Base-by-base conservation (phyloP, 257 asterid genomes). In the Rhazya stricta region DNA sequence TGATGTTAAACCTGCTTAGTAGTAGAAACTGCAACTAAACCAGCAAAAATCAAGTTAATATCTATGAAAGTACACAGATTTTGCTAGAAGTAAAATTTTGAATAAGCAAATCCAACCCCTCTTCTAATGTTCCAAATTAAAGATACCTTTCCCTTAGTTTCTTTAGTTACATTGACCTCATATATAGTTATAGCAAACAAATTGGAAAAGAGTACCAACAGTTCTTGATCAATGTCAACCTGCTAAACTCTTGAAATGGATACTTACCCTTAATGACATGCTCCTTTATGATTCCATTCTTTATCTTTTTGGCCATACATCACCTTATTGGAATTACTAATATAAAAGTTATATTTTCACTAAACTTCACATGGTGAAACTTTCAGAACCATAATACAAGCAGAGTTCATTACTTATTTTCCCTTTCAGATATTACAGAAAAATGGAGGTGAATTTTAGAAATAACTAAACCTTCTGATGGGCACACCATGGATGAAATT, bases 401-500 rank as follows among this genome's bases (percentile, higher is more conserved):
- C 42, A 62, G 42, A 29, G 23, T 6, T 12, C 41, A 29, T 6
- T 1, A 0, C 23, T 61, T 32, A 29, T 61, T 30, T 61, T 12
- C n/a, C n/a, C n/a, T n/a, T n/a, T n/a, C n/a, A 9, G 23, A 43
- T 72, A 3, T 10, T 13, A 53, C 23, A 54, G 11, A 53, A 36
- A 67, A 41, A 18, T 1, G 37, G 11, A 51, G 23, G 68, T 30
- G 43, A 36, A n/a, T 13, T 32, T 18, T 5, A 34, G 41, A 9
- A 62, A 29, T 15, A 32, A 8, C 4, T 7, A 65, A 41, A 81
- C 84, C 84, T 81, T 81, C 63, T 76, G 69, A 67, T 81, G 84
- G 63, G 84, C 84, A 81, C 84, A 81, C 84, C 84, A 81, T 0
- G 84, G 79, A 73, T 81, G 84, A 73, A 81, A 81, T 72, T 39